These are phyloP conservation scores for Coniophora puteana DNA, from an alignment of 1,284 basidiomycete genomes.

Conservation along the genomic window DNA sequence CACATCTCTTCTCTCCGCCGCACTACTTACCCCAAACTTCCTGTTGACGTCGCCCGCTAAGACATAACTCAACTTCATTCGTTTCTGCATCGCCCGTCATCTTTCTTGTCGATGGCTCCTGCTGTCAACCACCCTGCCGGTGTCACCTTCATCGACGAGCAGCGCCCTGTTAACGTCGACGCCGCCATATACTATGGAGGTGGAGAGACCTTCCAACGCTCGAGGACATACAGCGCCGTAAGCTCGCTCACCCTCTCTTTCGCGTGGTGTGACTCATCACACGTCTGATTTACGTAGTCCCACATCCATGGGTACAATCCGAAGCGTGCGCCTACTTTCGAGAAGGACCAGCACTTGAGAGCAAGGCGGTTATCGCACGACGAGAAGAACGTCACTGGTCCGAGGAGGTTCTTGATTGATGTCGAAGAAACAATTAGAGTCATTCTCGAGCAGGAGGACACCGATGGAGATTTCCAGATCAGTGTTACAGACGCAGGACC, in stretches of 20 bases:
- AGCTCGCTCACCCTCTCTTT: constrained; percentile 14
- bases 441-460: constrained; percentile 97
- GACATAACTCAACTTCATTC: no score
- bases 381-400: constrained; percentile 68
- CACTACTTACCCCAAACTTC: no score
- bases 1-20: no score
- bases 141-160: constrained; percentile 60
- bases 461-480: constrained; percentile 96
- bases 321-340: constrained; percentile 62
- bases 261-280: constrained; percentile 11
- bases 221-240: constrained; percentile 84
- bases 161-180: constrained; percentile 58
- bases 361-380: constrained; percentile 83
- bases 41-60: no score
- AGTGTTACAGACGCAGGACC: constrained; percentile 96
- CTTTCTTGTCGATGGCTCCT: constrained; percentile 40
- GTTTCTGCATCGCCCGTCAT: no score
- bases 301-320: constrained; percentile 65
- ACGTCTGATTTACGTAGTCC: constrained; percentile 43
- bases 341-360: constrained; percentile 70
- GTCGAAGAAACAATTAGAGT: constrained; percentile 99
- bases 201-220: constrained; percentile 70
- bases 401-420: constrained; percentile 91
- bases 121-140: constrained; percentile 54
- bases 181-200: constrained; percentile 83